phyloP scores from a whole-genome alignment of 768 basidiomycete genomes.

The Psilocybe azurescens region DNA sequence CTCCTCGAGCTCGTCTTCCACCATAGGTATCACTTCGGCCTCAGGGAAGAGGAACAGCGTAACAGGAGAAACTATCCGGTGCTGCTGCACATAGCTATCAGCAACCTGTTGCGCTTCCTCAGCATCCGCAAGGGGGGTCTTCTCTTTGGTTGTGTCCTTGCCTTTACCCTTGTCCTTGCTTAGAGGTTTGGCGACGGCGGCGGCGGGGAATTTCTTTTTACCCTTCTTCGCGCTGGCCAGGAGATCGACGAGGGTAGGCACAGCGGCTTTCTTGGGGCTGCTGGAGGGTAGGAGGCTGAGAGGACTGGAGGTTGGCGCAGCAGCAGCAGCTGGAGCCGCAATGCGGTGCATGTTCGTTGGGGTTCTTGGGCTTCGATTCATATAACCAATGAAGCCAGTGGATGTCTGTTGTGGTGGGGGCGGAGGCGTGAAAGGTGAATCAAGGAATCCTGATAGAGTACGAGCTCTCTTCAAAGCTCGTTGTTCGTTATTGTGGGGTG shows the following conservation, averaged over 20 bases:
- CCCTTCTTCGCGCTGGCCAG: constrained; percentile 45
- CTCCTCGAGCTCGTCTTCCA: no score
- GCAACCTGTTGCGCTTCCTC: neutral
- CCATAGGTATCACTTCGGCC: neutral
- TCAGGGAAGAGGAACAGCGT: neutral
- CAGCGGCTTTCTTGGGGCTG: constrained; percentile 21
- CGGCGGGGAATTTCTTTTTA: neutral
- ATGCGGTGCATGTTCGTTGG: neutral
- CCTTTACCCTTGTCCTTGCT: constrained; percentile 8
- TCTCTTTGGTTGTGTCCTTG: neutral
- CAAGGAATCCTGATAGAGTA: constrained; percentile 7
- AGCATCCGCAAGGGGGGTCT: neutral
- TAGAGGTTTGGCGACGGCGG: neutral
- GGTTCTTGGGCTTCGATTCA: neutral
- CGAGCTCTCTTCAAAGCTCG: constrained; percentile 23
- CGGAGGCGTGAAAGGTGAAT: neutral
- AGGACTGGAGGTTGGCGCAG: constrained; percentile 12
- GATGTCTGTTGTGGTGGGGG: neutral
- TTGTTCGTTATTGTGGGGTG: constrained; percentile 6
- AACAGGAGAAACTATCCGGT: neutral
- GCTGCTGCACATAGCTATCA: neutral
- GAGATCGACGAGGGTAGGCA: constrained; percentile 49
- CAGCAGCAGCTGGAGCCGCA: constrained; percentile 1
- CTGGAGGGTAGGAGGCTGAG: neutral
- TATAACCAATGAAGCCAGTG: neutral